Conservation (phyloP, 768 basidiomycete genomes). For the Leccinum subtestaceum region DNA sequence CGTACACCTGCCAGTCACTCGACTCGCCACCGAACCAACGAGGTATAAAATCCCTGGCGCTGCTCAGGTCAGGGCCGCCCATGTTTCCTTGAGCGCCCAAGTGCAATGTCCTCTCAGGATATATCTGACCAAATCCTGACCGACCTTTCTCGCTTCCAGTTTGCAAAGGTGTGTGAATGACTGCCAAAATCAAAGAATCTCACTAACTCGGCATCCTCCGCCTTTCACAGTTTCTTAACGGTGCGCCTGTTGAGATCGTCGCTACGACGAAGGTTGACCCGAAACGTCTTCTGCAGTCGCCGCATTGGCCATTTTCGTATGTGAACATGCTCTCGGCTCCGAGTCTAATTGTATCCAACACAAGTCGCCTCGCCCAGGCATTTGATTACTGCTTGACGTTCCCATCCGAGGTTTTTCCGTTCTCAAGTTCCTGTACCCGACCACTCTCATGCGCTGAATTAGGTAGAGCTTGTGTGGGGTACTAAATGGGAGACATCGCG, state of each 20-base stretch:
- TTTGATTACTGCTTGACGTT: slow-evolving; percentile 27
- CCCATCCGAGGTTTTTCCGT: slow-evolving; percentile 16
- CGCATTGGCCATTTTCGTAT: slow-evolving; percentile 17
- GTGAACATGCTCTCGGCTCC: not conserved
- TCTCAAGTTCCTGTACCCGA: not conserved
- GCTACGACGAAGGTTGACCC: not conserved
- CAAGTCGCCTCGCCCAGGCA: slow-evolving; percentile 2
- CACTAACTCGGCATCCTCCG: not conserved
- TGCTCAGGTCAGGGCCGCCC: not conserved
- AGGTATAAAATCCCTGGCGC: no score
- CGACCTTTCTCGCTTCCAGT: slow-evolving; percentile 17
- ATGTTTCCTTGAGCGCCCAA: not conserved
- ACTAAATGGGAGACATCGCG: slow-evolving; percentile 24
- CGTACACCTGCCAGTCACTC: no score
- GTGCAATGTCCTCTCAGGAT: slow-evolving; percentile 7
- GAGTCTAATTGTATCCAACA: not conserved
- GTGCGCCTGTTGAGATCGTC: slow-evolving; percentile 1
- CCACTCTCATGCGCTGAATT: not conserved
- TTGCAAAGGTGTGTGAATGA: slow-evolving; percentile 17
- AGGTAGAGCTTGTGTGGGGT: slow-evolving; percentile 27
- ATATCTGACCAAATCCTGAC: slow-evolving; percentile 2
- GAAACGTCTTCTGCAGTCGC: slow-evolving; percentile 11
- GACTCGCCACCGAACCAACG: no score
- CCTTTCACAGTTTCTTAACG: slow-evolving; percentile 17
- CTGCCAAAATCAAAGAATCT: not conserved